phyloP scores from a whole-genome alignment of 2,329 filamentous ascomycete species.

The Calonectria honghensis region DNA sequence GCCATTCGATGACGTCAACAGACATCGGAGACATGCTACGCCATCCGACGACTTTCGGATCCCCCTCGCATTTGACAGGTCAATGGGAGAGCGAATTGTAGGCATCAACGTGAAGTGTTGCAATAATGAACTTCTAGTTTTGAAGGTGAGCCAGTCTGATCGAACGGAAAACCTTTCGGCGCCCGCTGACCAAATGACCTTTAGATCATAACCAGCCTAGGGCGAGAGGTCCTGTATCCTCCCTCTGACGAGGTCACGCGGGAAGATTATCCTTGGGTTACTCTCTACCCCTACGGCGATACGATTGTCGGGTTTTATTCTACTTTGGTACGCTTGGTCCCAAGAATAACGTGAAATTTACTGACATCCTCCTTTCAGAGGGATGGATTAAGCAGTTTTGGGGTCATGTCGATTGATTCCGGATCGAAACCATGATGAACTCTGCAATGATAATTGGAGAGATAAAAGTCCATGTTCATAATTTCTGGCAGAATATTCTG shows the following conservation, averaged over 20 bases:
- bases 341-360: no score
- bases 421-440: no score
- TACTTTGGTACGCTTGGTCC: background rate
- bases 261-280: background rate
- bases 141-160: background rate
- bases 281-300: background rate
- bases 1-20: background rate
- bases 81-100: background rate
- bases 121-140: background rate
- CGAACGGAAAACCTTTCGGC: no score
- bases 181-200: background rate
- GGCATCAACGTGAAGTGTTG: background rate
- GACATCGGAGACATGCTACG: background rate
- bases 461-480: no score
- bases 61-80: background rate
- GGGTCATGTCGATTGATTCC: conserved; percentile 16
- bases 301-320: conserved; percentile 11
- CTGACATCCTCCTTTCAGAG: background rate
- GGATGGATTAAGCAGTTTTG: background rate
- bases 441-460: no score
- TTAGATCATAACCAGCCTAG: conserved; percentile 9
- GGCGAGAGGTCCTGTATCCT: background rate
- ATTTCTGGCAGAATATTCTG: no score
- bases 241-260: background rate
- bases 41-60: conserved; percentile 7